Percentiles rank a stretch among this genome's conserved stretches.
Evolutionary conservation across 2,329 filamentous ascomycete genomes (phyloP).

Genomic region (Epichloe sibirici): DNA sequence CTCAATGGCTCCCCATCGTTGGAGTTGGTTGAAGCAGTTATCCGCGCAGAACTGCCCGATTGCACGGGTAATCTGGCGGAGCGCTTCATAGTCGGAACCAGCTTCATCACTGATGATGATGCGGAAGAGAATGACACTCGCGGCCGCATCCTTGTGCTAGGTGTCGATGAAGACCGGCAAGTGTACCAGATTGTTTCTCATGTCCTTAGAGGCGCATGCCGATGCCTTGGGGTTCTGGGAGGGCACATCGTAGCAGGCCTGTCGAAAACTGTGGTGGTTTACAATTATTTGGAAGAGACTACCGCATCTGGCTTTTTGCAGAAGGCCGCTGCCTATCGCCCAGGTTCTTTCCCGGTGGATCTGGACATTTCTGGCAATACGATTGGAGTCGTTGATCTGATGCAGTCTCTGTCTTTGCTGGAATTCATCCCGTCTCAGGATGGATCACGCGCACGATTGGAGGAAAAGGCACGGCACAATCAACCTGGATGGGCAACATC

Average conservation of each 20-base stretch:
- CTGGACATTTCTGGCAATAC: slow-evolving; percentile 59
- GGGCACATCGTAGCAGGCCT: slow-evolving; percentile 75
- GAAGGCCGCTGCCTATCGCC: slow-evolving; percentile 65
- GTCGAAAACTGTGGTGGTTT: slow-evolving; percentile 69
- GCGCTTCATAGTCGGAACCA: slow-evolving; percentile 84
- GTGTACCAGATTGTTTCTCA: slow-evolving; percentile 61
- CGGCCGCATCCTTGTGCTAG: slow-evolving; percentile 75
- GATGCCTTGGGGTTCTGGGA: slow-evolving; percentile 61
- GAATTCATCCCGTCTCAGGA: slow-evolving; percentile 51
- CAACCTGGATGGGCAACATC: slow-evolving; percentile 75
- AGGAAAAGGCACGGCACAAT: slow-evolving; percentile 68
- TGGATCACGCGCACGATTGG: slow-evolving; percentile 48
- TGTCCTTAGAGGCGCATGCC: slow-evolving; percentile 66
- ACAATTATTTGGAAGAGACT: slow-evolving; percentile 43
- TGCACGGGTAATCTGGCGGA: slow-evolving; percentile 47
- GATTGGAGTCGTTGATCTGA: slow-evolving; percentile 81
- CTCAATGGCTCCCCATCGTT: slow-evolving; percentile 36
- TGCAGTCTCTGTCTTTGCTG: slow-evolving; percentile 80
- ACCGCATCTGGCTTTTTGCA: slow-evolving; percentile 45
- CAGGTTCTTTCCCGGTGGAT: slow-evolving; percentile 74
- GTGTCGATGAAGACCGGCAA: slow-evolving; percentile 62
- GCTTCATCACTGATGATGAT: slow-evolving; percentile 55
- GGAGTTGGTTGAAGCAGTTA: slow-evolving; percentile 77
- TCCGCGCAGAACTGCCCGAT: slow-evolving; percentile 59
- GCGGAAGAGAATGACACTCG: slow-evolving; percentile 33